Evolutionary conservation across 371 early-diverging fungal species (phyloP), one percentile per base, ranked within the genome.

Genomic region (Agmasoma carcini): DNA sequence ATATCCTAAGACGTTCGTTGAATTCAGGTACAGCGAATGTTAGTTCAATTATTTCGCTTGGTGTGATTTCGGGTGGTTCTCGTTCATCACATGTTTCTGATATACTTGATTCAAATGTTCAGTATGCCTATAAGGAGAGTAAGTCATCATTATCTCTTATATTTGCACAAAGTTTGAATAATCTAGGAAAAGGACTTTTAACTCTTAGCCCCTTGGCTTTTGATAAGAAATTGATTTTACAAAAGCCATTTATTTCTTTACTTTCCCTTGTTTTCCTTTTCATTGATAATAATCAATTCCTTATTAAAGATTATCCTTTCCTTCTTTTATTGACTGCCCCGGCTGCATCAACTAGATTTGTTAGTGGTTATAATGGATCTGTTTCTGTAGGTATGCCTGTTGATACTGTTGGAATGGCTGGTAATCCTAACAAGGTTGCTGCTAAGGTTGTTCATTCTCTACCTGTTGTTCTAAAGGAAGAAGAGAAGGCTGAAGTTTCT

Each of bases 331-430:
- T 84, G 36, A 77, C 96, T 39, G 81, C 82, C 31, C 83, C 83
- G 15, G 84, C 91, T 40, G 86, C 90, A 81, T 88, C 88, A 71
- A 92, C 94, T 48, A 84, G 94, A 57, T 88, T 91, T 82, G 77
- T 95, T 63, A 84, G 89, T 55, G 88, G 91, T 9, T 77, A 90
- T 55, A 83, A 90, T 26, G 81, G 89, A 26, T 82, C 84, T 19
- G 86, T 92, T 26, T 86, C 92, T 63, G 95, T 97, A 20, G 98
- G 98, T 49, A 90, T 88, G 61, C 75, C 74, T 47, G 90, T 96
- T 25, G 95, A 96, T 73, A 86, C 85, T 1, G 94, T 96, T 26
- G 98, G 98, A 27, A 89, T 95, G 73, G 92, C 91, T 0, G 98
- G 98, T 34, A 79, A 86, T 52, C 95, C 95, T 53, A 92, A 90